Evolutionary conservation across 768 basidiomycete genomes (phyloP), one percentile per base, ranked within the genome.

Genomic region (Boletus rufocinnamomeus): DNA sequence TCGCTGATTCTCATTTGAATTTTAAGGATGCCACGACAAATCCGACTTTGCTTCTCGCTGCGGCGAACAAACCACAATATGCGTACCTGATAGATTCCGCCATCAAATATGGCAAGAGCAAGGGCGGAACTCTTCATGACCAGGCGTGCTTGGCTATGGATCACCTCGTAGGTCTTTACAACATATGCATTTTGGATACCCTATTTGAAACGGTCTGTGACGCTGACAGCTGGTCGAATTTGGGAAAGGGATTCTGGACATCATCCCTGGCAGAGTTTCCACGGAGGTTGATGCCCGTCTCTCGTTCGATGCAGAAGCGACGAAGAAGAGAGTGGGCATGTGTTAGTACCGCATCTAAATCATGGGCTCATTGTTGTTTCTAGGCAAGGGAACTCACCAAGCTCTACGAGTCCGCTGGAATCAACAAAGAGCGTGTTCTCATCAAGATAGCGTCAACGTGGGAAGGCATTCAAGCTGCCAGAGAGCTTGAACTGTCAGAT

Each of bases 401-500:
- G 28, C 85, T 98, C 57, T 98, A 98, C 81, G 84, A 94, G 32
- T 90, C 89, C 23, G 74, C 93, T 62, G 95, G 96, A 61, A 85
- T 98, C 77, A 78, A 83, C 68, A 91, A 89, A 77, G 91, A 96
- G 53, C 92, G 95, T 58, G 80, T 98, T 56, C 80, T 98, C 64
- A 96, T 98, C 85, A 98, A 98, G 80, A 96, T 98, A 71, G 96
- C 95, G 13, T 95, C 95, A n/a, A 96, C 94, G 25, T 98, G 92
- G 91, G 95, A 98, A 77, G 96, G 96, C 75, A 98, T 98, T 77
- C 95, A 98, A 75, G 95, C 95, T 57, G 95, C 95, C 28, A 85
- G 91, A 60, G 88, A 94, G 72, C 88, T 98, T 62, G 95, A 98
- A 80, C 75, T 82, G 58, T 87, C 93, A 61, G 86, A 96, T 44